Base-by-base conservation (phyloP, 345 rosid genomes). In the Fremontodendron californicum region DNA sequence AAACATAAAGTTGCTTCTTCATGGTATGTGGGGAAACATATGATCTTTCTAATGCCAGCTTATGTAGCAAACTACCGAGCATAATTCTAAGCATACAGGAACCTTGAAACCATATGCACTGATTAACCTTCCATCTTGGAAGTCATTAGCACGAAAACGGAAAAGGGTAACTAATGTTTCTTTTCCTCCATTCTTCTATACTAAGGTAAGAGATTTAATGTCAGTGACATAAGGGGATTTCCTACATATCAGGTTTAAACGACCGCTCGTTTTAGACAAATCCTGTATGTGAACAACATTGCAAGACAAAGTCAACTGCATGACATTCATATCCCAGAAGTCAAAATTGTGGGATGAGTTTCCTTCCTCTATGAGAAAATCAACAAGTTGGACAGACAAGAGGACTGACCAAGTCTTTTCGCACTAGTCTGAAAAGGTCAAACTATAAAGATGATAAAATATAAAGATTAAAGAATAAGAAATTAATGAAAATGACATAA, bases 261-360 rank as follows among this genome's bases (percentile, higher is more conserved):
- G 23, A 11, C 48, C 2, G 18, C 31, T 39, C 3, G 23, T 21
- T 65, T 65, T 39, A 39, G 4, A 65, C 69, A 64, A 39, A 65
- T 39, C 18, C 27, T 21, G 4, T 49, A 23, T 4, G 4, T 4
- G 40, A 39, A 39, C 9, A 66, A 18, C 2, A 49, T 66, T 40
- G 11, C 29, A 66, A 9, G 40, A 25, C 18, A 21, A 66, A 66
- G 31, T 37, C 25, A 64, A 35, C 69, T 8, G 21, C 45, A 64
- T 19, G 69, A 18, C 68, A 63, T 63, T 63, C 43, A 63, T 19
- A 63, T 63, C 45, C 43, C 43, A 62, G 21, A 62, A 62, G 67
- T 64, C 69, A 64, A 39, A 64, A 66, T 9, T n/a, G 71, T 43
- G 46, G 51, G 10, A 21, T 40, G 71, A n/a, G 48, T 39, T 65